Conservation (phyloP, 2,329 filamentous ascomycete species). For the Drechslerella dactyloides region DNA sequence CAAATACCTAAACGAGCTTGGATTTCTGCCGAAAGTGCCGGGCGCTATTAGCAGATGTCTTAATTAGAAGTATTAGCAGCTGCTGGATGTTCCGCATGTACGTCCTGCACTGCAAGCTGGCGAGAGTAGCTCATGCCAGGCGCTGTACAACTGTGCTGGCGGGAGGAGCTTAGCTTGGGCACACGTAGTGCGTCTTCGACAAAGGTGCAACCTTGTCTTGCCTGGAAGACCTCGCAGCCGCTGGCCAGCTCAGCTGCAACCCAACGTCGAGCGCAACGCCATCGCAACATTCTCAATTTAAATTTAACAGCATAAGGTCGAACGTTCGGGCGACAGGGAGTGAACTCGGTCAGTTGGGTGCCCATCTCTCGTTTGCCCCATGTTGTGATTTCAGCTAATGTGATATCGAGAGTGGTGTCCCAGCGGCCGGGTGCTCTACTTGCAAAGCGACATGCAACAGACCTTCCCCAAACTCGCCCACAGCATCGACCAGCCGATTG, state of each 20-base stretch:
- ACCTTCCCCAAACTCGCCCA: neutral
- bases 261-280: no score
- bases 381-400: no score
- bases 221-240: neutral
- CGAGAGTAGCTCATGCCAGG: neutral
- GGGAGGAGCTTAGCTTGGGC: neutral
- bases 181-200: neutral
- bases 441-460: neutral
- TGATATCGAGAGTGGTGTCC: no score
- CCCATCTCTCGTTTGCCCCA: no score
- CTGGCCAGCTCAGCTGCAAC: neutral
- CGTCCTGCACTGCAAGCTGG: no score
- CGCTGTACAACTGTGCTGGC: no score
- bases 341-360: no score
- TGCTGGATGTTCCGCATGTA: slow-evolving; percentile 2
- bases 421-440: no score
- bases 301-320: no score
- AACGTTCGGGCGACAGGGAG: no score
- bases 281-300: no score
- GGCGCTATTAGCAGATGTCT: neutral
- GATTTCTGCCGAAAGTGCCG: neutral
- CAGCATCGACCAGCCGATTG: neutral
- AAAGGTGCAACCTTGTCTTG: neutral
- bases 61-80: neutral
- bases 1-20: no score